A percentile compares a stretch with the other conserved stretches of the same genome.
Conservation (phyloP, 345 rosid species). For the Gossypium mustelinum region DNA sequence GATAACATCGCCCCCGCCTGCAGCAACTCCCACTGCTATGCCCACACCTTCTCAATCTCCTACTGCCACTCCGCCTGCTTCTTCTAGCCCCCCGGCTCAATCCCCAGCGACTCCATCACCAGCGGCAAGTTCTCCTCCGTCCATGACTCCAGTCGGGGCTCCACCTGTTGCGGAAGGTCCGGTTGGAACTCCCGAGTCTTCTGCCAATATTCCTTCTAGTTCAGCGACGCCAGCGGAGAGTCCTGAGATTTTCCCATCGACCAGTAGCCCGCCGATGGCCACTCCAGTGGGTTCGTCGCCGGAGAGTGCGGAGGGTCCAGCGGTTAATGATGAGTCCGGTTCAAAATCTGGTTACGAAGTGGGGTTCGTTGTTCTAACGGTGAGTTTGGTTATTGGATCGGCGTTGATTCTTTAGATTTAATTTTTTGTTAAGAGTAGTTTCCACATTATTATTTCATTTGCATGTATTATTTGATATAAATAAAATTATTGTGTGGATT, state of each 20-base stretch:
- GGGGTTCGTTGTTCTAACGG: conserved; percentile 20
- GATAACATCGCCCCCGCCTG: conserved; percentile 6
- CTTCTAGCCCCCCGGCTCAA: conserved; percentile 11
- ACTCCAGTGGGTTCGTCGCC: conserved; percentile 31
- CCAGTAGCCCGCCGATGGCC: conserved; percentile 32
- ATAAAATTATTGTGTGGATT: background rate
- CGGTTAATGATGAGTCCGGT: conserved; percentile 36
- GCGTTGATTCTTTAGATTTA: conserved; percentile 20
- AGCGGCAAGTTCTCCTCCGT: conserved; percentile 26
- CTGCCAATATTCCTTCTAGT: conserved; percentile 39
- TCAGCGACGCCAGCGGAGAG: conserved; percentile 42
- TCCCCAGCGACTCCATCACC: conserved; percentile 27
- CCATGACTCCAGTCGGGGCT: conserved; percentile 19
- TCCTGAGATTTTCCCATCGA: conserved; percentile 53
- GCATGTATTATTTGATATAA: background rate
- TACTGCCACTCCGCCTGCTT: background rate
- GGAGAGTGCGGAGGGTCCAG: conserved; percentile 28
- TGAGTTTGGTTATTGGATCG: conserved; percentile 27
- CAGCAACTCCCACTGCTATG: conserved; percentile 18
- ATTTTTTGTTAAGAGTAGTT: background rate
- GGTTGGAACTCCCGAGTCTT: conserved; percentile 30
- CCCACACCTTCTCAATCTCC: conserved; percentile 20
- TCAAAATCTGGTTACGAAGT: conserved; percentile 27
- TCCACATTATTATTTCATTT: background rate
- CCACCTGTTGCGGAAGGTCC: conserved; percentile 38